Conservation (phyloP, 2,329 filamentous ascomycete species). For the Chrysoporthe deuterocubensis region DNA sequence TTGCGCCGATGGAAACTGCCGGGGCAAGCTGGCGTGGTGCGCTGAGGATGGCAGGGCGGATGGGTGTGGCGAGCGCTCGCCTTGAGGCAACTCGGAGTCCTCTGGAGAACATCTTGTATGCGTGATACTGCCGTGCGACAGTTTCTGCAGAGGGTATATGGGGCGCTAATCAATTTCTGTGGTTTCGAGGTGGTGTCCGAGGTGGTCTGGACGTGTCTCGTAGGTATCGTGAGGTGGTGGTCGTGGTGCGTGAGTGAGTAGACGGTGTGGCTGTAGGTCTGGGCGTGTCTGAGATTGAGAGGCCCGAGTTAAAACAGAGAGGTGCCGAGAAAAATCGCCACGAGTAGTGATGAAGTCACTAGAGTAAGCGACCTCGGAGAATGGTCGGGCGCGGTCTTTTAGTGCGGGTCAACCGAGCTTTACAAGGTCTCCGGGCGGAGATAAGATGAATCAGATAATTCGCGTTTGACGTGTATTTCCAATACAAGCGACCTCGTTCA, state of each 20-base stretch:
- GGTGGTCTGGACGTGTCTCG: background rate
- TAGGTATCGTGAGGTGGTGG: conserved; percentile 7
- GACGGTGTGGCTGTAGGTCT: conserved; percentile 1
- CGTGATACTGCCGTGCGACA: conserved; percentile 9
- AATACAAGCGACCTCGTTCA: conserved; percentile 8
- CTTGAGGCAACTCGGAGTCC: conserved; percentile 49
- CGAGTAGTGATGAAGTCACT: conserved; percentile 20
- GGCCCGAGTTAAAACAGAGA: background rate
- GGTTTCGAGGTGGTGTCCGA: background rate
- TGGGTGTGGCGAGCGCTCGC: conserved; percentile 46
- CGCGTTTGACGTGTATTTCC: conserved; percentile 18
- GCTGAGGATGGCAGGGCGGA: conserved; percentile 44
- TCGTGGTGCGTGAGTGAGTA: conserved; percentile 7
- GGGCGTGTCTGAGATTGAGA: background rate
- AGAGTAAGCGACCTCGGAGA: conserved; percentile 38
- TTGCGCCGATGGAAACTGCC: conserved; percentile 44
- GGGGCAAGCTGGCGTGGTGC: conserved; percentile 47
- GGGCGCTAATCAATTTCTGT: conserved; percentile 6
- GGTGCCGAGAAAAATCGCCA: conserved; percentile 18
- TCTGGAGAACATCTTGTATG: conserved; percentile 51
- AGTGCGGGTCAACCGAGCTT: conserved; percentile 11
- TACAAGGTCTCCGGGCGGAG: conserved; percentile 9
- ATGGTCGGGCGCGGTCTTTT: conserved; percentile 18
- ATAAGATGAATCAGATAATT: conserved; percentile 27
- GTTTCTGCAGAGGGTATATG: background rate